These are phyloP conservation scores for Fusarium sp. DNA, from an alignment of 2,329 filamentous ascomycete genomes.

Conservation along the genomic window DNA sequence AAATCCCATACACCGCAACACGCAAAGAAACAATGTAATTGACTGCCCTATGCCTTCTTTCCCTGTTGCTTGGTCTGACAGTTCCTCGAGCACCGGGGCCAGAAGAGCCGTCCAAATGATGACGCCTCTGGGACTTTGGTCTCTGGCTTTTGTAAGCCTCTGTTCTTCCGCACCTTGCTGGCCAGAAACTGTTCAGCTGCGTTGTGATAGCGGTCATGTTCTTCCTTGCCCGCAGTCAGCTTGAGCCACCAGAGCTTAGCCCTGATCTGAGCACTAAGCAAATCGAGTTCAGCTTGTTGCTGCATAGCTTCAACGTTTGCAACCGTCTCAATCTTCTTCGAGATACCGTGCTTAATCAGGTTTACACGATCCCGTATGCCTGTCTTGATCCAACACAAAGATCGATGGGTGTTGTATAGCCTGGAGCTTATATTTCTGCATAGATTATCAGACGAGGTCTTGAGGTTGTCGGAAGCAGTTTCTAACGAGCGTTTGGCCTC, in stretches of 20 bases:
- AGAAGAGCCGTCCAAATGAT: constrained; percentile 5
- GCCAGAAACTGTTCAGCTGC: constrained; percentile 62
- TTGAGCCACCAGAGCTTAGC: constrained; percentile 71
- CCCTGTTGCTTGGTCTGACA: constrained; percentile 19
- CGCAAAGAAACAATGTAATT: constrained; percentile 24
- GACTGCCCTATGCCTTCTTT: constrained; percentile 23
- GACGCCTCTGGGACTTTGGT: constrained; percentile 44
- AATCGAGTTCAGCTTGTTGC: constrained; percentile 58
- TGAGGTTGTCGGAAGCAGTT: constrained; percentile 50
- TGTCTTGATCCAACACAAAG: constrained; percentile 40
- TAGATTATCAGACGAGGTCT: constrained; percentile 49
- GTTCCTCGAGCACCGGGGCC: constrained; percentile 45
- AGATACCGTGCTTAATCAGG: constrained; percentile 35
- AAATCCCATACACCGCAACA: constrained; percentile 33
- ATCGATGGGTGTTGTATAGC: constrained; percentile 42
- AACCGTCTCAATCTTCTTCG: constrained; percentile 33
- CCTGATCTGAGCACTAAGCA: constrained; percentile 67
- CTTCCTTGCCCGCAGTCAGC: constrained; percentile 62
- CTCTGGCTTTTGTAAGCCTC: constrained; percentile 47
- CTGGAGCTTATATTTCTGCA: constrained; percentile 42
- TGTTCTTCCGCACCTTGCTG: constrained; percentile 53
- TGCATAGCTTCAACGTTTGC: constrained; percentile 49
- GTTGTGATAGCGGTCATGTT: constrained; percentile 60
- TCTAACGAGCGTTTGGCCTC: constrained; percentile 53
- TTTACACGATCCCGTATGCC: constrained; percentile 37